Percentiles rank a stretch among this genome's conserved stretches.
These are phyloP conservation scores for Diaporthe capsici DNA, from an alignment of 2,329 filamentous ascomycete genomes.

Conservation along the genomic window DNA sequence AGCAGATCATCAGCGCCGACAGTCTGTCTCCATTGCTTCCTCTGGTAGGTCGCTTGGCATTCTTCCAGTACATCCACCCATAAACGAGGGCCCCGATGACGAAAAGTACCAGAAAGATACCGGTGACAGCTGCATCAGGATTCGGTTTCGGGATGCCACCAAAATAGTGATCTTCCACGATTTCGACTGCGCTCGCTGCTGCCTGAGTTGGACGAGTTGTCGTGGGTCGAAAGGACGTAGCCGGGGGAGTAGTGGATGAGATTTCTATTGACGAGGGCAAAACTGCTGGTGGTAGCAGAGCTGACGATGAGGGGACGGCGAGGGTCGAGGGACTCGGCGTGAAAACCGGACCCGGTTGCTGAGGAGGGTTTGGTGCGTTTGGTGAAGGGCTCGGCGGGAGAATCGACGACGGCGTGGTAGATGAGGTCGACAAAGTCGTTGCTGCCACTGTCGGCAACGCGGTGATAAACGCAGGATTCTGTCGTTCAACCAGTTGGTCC, in stretches of 20 bases:
- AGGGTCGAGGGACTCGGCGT: background rate
- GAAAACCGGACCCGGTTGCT: background rate
- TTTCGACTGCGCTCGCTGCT: background rate
- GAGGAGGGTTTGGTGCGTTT: background rate
- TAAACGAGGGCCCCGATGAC: slow-evolving; percentile 14
- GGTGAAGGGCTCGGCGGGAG: background rate
- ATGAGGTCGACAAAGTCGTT: background rate
- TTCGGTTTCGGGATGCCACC: slow-evolving; percentile 20
- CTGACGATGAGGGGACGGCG: background rate
- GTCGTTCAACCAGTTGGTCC: background rate
- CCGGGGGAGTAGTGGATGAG: background rate
- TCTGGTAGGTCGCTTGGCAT: background rate
- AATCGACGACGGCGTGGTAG: background rate
- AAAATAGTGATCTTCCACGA: slow-evolving; percentile 14
- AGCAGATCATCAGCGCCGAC: slow-evolving; percentile 25
- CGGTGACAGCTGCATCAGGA: slow-evolving; percentile 14
- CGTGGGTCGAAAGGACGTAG: background rate
- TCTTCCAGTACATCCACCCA: slow-evolving; percentile 21
- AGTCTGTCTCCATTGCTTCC: slow-evolving; percentile 12
- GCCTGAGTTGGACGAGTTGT: slow-evolving; percentile 19
- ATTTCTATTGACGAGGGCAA: background rate
- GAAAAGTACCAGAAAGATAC: slow-evolving; percentile 11
- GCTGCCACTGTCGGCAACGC: slow-evolving; percentile 27
- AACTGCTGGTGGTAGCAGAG: background rate
- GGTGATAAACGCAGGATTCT: slow-evolving; percentile 34